phyloP scores from a whole-genome alignment of 164 flowering plant species.

The Annona cherimola region DNA sequence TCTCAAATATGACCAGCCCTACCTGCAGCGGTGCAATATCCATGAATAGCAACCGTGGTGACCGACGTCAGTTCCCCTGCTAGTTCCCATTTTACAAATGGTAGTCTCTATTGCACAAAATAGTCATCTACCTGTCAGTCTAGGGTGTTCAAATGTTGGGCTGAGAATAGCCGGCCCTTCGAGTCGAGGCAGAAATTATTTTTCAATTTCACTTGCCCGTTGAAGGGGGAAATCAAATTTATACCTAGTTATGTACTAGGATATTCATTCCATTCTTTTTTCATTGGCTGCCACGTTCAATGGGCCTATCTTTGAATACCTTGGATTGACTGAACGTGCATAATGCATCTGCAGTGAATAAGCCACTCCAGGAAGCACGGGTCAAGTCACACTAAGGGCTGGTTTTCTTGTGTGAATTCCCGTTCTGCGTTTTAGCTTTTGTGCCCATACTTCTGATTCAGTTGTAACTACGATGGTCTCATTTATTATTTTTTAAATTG shows the following conservation, averaged over 20 bases:
- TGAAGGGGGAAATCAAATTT: neutral
- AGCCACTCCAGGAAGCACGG: neutral
- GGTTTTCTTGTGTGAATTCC: neutral
- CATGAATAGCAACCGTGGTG: neutral
- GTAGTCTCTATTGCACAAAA: neutral
- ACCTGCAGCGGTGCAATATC: constrained; percentile 20
- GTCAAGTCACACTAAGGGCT: neutral
- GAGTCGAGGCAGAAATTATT: too few relatives aligned
- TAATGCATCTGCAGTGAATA: neutral
- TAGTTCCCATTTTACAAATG: neutral
- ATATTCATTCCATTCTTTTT: neutral
- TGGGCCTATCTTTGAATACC: neutral
- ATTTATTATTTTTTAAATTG: too few relatives aligned
- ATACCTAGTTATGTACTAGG: neutral
- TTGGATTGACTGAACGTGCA: neutral
- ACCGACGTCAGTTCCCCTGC: neutral
- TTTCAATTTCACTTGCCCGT: neutral
- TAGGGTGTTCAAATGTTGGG: neutral
- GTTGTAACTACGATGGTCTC: too few relatives aligned
- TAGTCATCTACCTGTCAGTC: neutral
- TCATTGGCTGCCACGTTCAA: neutral
- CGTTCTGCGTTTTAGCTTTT: too few relatives aligned
- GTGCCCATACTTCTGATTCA: too few relatives aligned
- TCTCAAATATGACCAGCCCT: constrained; percentile 17
- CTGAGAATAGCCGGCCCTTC: neutral